Percentiles rank a stretch among this genome's conserved stretches.
Conservation (phyloP, 805 yeast genomes). For the Zygosaccharomyces siamensis region DNA sequence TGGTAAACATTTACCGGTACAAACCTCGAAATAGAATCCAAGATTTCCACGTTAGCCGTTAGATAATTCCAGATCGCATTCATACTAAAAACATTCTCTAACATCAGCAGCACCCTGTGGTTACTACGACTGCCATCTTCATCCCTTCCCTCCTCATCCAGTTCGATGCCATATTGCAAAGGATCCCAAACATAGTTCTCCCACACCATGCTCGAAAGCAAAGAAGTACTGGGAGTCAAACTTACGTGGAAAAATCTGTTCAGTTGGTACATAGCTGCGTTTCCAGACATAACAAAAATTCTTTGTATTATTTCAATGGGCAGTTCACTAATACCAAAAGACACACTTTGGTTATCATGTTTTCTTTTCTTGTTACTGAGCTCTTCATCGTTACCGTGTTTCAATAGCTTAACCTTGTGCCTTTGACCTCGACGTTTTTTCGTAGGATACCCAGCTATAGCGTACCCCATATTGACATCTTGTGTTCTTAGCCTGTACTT, state of each 20-base stretch:
- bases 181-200: constrained; percentile 13
- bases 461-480: constrained; percentile 18
- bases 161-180: neutral
- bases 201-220: constrained; percentile 13
- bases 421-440: constrained; percentile 13
- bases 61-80: constrained; percentile 5
- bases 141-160: neutral
- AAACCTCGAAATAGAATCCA: constrained; percentile 2
- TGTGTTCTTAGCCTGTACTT: neutral
- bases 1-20: constrained; percentile 5
- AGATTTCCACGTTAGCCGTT: neutral
- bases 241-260: constrained; percentile 17
- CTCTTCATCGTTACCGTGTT: neutral
- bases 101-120: constrained; percentile 2
- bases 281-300: constrained; percentile 15
- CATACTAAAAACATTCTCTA: constrained; percentile 10
- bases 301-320: constrained; percentile 20
- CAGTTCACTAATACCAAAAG: constrained; percentile 11
- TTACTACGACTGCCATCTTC: neutral
- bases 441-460: constrained; percentile 17
- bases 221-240: constrained; percentile 16
- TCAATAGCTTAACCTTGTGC: constrained; percentile 1
- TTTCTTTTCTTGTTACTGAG: neutral
- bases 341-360: neutral
- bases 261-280: constrained; percentile 13